Evolutionary conservation across 1,139 yeast species (phyloP).

Genomic region (Hemisphaericaspora xylofermentans): DNA sequence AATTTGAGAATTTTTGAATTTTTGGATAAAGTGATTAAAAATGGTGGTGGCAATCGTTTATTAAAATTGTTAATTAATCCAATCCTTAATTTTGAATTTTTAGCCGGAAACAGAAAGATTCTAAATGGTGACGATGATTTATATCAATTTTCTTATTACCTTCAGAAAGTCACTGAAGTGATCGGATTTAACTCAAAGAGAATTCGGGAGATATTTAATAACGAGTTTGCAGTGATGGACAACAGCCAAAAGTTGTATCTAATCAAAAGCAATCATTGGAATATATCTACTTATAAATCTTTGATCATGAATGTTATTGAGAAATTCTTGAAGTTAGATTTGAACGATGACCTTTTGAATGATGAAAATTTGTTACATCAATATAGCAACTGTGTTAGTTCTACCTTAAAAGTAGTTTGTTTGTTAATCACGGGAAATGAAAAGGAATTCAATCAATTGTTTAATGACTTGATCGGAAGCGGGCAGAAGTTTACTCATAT

Average conservation of each 20-base stretch:
- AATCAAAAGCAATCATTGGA: constrained; percentile 45
- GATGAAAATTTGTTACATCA: constrained; percentile 20
- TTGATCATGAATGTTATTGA: constrained; percentile 48
- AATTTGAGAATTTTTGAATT: constrained; percentile 54
- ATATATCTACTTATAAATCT: constrained; percentile 62
- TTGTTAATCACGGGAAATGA: constrained; percentile 58
- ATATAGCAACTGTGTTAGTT: constrained; percentile 29
- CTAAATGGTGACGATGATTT: constrained; percentile 50
- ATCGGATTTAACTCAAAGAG: constrained; percentile 43
- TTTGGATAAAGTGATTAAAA: constrained; percentile 48
- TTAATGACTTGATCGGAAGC: constrained; percentile 25
- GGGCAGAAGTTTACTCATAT: constrained; percentile 26
- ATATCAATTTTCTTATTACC: constrained; percentile 56
- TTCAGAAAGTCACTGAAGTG: constrained; percentile 51
- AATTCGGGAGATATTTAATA: constrained; percentile 47
- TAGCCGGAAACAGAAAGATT: constrained; percentile 18
- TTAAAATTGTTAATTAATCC: constrained; percentile 57
- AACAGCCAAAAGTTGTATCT: constrained; percentile 38
- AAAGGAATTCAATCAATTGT: constrained; percentile 43
- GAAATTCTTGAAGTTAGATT: constrained; percentile 36
- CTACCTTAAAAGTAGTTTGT: constrained; percentile 42
- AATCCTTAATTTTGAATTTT: constrained; percentile 40
- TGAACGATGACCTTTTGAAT: constrained; percentile 26
- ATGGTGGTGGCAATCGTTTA: constrained; percentile 59
- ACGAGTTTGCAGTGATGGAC: constrained; percentile 58